Base-by-base conservation (phyloP, 208 protist species). In the Lotmaria passim region DNA sequence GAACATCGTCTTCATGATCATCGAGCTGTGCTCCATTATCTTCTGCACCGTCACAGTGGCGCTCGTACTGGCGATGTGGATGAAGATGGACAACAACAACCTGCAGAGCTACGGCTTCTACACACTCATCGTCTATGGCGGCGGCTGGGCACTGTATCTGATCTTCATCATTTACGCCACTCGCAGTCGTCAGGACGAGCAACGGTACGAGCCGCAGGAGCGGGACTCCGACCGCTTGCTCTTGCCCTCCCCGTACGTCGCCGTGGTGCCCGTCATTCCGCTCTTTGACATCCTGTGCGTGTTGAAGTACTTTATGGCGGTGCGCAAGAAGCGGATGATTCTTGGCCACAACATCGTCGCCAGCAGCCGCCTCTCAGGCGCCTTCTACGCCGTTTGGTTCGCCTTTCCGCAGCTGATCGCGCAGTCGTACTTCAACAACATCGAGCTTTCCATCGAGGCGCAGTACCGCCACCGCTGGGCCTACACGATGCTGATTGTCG, bases 271-370 rank as follows among this genome's bases (percentile, higher is more conserved):
- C 8, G 71, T 85, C 15, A 28, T 94, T 26, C 89, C 89, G 4
- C 65, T 93, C n/a, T 94, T 87, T 65, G 82, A 94, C 31, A 59
- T 90, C 17, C 56, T 87, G 21, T 84, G 74, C 56, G 30, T 94
- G 30, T 33, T 87, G 15, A 76, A 64, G 7, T 92, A 79, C 48
- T 19, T 81, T 14, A 71, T 82, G 11, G 78, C 86, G 31, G 53
- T 73, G 50, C 15, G 28, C 30, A 51, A 48, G 34, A 55, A 71
- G 31, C 66, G 73, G 33, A 61, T 90, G 28, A 73, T 86, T 17
- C 34, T 81, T 24, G 69, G 70, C 19, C 89, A 94, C 70, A 91
- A 94, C 69, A 84, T 85, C 44, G 56, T 91, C 10, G 81, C 70
- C 43, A 77, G 69, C 52, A 85, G 83, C 44, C 75, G 78, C 26